Percentiles rank a stretch among this genome's conserved stretches.
Conservation (phyloP, 257 asterid species). For the Nicotiana tabacum region DNA sequence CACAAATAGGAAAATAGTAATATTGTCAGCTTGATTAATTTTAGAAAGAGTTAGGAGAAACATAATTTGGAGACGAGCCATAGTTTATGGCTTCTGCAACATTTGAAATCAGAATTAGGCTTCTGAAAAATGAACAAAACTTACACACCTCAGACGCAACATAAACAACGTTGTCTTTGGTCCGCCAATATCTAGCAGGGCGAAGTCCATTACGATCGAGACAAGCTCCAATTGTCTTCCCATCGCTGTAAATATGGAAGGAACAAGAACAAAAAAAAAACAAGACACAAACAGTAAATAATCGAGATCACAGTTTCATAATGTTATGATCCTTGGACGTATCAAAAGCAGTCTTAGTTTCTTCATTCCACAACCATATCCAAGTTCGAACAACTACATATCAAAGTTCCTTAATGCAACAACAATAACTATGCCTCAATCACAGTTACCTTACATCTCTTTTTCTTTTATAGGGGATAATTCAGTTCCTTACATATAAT, state of each 20-base stretch:
- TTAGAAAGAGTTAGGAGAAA: background rate
- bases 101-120: background rate
- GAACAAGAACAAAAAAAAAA: conserved; percentile 3
- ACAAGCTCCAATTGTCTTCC: conserved; percentile 99
- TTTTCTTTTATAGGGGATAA: background rate
- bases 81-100: background rate
- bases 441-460: background rate
- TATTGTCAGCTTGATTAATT: background rate
- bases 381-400: background rate
- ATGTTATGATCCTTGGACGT: background rate
- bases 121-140: conserved; percentile 2
- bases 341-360: background rate
- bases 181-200: conserved; percentile 99
- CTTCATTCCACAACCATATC: background rate
- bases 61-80: background rate
- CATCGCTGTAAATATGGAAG: conserved; percentile 56
- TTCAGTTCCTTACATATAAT: background rate
- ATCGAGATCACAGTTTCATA: background rate
- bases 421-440: background rate
- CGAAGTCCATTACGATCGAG: conserved; percentile 99
- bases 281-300: conserved; percentile 5
- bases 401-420: background rate
- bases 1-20: background rate
- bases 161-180: conserved; percentile 85
- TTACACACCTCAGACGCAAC: conserved; percentile 95